Base-by-base conservation (phyloP, 257 asterid genomes). In the Forsythia viridissima region DNA sequence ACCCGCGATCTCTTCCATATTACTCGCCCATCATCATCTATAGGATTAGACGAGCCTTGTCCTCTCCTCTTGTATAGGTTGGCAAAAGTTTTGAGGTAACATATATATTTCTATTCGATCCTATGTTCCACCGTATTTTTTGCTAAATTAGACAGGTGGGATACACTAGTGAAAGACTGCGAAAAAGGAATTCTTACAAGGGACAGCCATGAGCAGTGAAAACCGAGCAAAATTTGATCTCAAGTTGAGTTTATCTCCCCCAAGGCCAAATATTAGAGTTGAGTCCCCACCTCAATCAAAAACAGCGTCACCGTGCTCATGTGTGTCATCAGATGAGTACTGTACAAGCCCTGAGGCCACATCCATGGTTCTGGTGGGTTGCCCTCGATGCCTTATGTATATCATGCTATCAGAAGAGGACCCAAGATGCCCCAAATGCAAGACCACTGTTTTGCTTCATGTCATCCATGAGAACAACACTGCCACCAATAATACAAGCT, bases 381-480 rank as follows among this genome's bases (percentile, higher is more conserved):
- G 70, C 40, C 70, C 13, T 37, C 44, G 4, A 38, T 70, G 73
- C 30, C 73, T 70, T 5, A 70, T 70, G 73, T 70, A 70, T 48
- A 70, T 70, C 34, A 37, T 70, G 73, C 46, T 16, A 16, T 38
- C 73, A 37, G 37, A 70, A 24, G 73, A 70, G 37, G 51, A 70
- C 51, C 73, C 51, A 39, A 70, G 73, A 38, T 70, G 73, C 48
- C 73, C 73, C 34, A 70, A 70, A 70, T 70, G 73, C 73, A 70
- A 70, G 73, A 70, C 46, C 46, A 38, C 73, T 4, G 73, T 70
- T 24, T 38, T 70, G 51, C 73, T 70, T 70, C 48, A 6, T 70
- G 73, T 70, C 24, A 41, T 8, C 24, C 48, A 38, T 16, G 34
- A 38, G 3, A 38, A 70, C 44, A 70, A 70, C 37, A 63, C 10